Percentiles rank a stretch among this genome's conserved stretches.
Evolutionary conservation across 2,329 filamentous ascomycete genomes (phyloP).

Genomic region (Corinectria fuckeliana): DNA sequence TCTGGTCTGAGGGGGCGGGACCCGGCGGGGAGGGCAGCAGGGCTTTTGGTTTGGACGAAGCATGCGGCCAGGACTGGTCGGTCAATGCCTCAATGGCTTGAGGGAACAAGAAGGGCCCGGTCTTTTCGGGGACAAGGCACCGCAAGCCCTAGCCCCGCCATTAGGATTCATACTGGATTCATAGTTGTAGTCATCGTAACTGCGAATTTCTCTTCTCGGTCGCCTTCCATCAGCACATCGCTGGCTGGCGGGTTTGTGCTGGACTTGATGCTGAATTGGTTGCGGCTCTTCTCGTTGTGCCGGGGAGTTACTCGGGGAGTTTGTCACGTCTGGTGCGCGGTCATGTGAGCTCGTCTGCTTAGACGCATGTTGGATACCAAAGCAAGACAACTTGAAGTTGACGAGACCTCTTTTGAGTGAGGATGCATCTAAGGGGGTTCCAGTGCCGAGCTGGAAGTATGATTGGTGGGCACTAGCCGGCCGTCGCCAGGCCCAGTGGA

Average conservation of each 20-base stretch:
- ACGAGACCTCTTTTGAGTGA: background rate
- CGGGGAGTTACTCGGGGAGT: slow-evolving; percentile 24
- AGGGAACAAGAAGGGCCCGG: slow-evolving; percentile 21
- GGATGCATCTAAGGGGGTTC: background rate
- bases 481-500: background rate
- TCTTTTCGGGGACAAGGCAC: slow-evolving; percentile 22
- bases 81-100: background rate
- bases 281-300: slow-evolving; percentile 2
- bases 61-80: slow-evolving; percentile 6
- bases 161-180: background rate
- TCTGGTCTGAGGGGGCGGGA: slow-evolving; percentile 4
- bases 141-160: slow-evolving; percentile 23
- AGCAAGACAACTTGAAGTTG: background rate
- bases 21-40: slow-evolving; percentile 11
- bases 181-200: background rate
- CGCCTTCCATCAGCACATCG: too few relatives aligned
- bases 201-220: background rate
- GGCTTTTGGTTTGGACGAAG: slow-evolving; percentile 18
- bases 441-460: background rate
- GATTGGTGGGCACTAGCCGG: slow-evolving; percentile 6
- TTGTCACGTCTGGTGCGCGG: slow-evolving; percentile 11
- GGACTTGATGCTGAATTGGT: background rate
- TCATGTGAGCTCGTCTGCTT: slow-evolving; percentile 16
- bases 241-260: background rate
- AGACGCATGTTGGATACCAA: background rate